Base-by-base conservation (phyloP, 805 yeast species). In the Sungouiella thailandica region DNA sequence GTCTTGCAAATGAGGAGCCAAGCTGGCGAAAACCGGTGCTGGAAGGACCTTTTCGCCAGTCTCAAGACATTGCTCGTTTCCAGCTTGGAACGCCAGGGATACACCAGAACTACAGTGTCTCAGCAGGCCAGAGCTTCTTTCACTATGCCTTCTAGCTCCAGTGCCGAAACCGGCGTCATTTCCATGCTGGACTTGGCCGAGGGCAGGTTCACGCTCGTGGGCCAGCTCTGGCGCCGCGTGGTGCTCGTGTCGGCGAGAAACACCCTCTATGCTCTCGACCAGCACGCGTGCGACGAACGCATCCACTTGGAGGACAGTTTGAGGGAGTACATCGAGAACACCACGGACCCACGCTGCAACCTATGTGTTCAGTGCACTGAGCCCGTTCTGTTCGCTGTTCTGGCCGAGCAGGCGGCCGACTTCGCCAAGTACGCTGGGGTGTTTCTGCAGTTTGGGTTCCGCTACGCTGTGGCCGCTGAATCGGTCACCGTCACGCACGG, bases 241-340 rank as follows among this genome's bases (percentile, higher is more conserved):
- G 75, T 87, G 7, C 57, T 86, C 2, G 61, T 54, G 16, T 34
- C 37, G 17, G 34, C 36, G 13, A 20, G 30, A 7, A 25, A 50
- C 0, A 16, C 29, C n/a, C 28, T 49, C 0, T 44, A 75, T 11
- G 53, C 74, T 14, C 47, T 83, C 4, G 96, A 87, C 50, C 96
- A 86, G 48, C 96, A 87, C 61, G 95, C 95, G 0, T 76, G 81
- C 34, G 94, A 83, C 56, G 95, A 87, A 50, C 56, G 96, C 35
- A 64, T 83, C 0, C 63, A 65, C 29, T 70, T 82, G 2, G 96
- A 87, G 46, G 32, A 39, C 1, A 46, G 70, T 9, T 56, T 75
- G n/a, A 41, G 51, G 22, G 64, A 62, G 3, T 61, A 65, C 34
- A 47, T 74, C 3, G 28, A 39, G 5, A 40, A 42, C 7, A 62